These are phyloP conservation scores for Achaetomiella virescens DNA, from an alignment of 495 filamentous ascomycete species.

Conservation along the genomic window DNA sequence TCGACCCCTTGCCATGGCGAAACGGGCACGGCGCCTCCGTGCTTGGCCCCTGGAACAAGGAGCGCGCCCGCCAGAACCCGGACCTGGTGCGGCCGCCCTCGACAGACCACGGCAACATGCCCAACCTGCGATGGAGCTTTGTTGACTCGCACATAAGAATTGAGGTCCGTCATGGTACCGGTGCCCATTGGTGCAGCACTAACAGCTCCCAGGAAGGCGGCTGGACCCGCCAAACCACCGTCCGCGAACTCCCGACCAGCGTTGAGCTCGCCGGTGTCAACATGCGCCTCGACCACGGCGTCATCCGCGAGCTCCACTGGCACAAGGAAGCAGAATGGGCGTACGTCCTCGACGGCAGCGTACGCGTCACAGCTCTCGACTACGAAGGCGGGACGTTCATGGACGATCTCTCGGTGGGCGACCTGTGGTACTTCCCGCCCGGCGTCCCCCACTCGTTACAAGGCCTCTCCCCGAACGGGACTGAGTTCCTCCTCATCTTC, in stretches of 20 bases:
- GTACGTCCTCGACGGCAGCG: constrained; percentile 54
- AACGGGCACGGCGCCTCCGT: constrained; percentile 58
- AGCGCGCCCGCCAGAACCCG: constrained; percentile 56
- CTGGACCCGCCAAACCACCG: constrained; percentile 62
- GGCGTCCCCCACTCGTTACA: constrained; percentile 66
- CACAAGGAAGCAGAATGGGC: constrained; percentile 69
- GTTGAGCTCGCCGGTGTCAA: constrained; percentile 59
- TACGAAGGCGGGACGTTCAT: constrained; percentile 62
- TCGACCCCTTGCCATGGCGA: constrained; percentile 58
- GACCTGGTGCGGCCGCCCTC: constrained; percentile 59
- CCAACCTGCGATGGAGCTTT: constrained; percentile 63
- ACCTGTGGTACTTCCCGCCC: constrained; percentile 71
- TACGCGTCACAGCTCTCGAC: constrained; percentile 60
- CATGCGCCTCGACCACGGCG: constrained; percentile 60
- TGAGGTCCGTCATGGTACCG: constrained; percentile 38
- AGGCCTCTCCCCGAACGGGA: constrained; percentile 57
- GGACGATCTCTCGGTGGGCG: constrained; percentile 62
- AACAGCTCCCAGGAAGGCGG: constrained; percentile 49
- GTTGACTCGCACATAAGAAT: constrained; percentile 61
- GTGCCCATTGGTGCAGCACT: neutral
- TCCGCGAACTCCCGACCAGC: constrained; percentile 53
- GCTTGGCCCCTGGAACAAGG: constrained; percentile 58
- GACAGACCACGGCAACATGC: constrained; percentile 56
- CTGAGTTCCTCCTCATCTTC: constrained; percentile 66
- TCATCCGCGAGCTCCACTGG: constrained; percentile 70